Conservation (phyloP, 768 basidiomycete genomes). For the Russula foetens region DNA sequence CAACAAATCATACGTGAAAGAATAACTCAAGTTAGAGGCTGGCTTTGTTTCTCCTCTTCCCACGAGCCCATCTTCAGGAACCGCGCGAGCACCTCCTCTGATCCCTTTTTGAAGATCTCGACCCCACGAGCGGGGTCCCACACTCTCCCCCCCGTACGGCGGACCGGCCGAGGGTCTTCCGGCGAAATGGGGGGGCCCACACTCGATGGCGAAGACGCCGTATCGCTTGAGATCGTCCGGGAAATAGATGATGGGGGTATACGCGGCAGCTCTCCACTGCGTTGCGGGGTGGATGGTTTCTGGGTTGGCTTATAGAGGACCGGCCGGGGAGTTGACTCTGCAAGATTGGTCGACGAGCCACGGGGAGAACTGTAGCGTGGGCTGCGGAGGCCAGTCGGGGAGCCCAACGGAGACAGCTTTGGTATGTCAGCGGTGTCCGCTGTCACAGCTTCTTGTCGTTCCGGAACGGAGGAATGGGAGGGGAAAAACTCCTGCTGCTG, state of each 20-base stretch:
- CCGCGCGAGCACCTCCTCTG: constrained; percentile 77
- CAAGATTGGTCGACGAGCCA: constrained; percentile 19
- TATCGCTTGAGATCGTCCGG: constrained; percentile 40
- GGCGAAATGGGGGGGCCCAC: constrained; percentile 44
- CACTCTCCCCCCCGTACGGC: constrained; percentile 48
- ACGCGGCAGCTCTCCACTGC: constrained; percentile 9
- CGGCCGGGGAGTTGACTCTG: constrained; percentile 10
- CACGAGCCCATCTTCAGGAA: constrained; percentile 76
- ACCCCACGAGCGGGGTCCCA: constrained; percentile 86
- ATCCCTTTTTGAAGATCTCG: constrained; percentile 78
- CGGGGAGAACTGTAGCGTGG: constrained; percentile 22
- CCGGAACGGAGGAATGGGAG: neutral
- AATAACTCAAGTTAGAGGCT: constrained; percentile 17
- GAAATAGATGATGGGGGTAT: constrained; percentile 23
- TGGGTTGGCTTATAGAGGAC: constrained; percentile 11
- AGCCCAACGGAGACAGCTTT: constrained; percentile 25
- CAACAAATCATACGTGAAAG: constrained; percentile 8
- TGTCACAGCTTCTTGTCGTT: neutral
- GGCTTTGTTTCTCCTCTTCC: constrained; percentile 41
- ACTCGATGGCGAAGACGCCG: constrained; percentile 47
- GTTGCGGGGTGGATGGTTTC: constrained; percentile 11
- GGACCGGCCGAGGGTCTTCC: constrained; percentile 22
- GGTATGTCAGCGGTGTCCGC: constrained; percentile 10
- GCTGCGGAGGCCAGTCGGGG: constrained; percentile 25
- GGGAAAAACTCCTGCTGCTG: neutral